phyloP scores from a whole-genome alignment of 1,284 basidiomycete genomes.

The Sporisorium reilianum region DNA sequence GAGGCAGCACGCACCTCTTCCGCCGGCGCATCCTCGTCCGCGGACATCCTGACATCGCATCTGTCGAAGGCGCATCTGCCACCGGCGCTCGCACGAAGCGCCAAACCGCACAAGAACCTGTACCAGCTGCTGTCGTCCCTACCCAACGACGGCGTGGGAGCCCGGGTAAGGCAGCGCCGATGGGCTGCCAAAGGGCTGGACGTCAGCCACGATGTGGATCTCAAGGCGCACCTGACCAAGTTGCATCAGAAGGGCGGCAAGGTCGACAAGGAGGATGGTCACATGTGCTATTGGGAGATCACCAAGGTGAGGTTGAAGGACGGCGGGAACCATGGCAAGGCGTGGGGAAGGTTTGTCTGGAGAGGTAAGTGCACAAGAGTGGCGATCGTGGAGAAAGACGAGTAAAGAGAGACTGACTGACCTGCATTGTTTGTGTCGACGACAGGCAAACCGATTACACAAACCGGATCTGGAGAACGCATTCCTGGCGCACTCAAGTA shows the following conservation, averaged over 20 bases:
- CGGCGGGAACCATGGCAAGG: conserved; percentile 56
- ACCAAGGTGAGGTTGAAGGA: conserved; percentile 54
- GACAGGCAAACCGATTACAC: conserved; percentile 48
- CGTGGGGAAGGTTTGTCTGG: conserved; percentile 56
- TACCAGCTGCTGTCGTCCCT: conserved; percentile 52
- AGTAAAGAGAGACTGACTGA: neutral
- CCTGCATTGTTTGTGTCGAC: neutral
- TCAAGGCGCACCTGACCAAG: conserved; percentile 24
- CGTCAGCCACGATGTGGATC: conserved; percentile 16
- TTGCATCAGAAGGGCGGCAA: conserved; percentile 10
- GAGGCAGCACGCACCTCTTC: conserved; percentile 14
- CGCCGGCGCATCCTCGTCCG: conserved; percentile 9
- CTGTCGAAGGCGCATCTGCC: conserved; percentile 32
- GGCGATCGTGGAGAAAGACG: neutral
- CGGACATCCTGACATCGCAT: conserved; percentile 38
- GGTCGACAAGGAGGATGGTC: conserved; percentile 20
- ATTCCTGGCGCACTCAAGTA: conserved; percentile 57
- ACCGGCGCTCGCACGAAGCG: conserved; percentile 22
- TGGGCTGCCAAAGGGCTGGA: conserved; percentile 56
- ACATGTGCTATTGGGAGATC: conserved; percentile 55
- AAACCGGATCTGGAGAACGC: conserved; percentile 31
- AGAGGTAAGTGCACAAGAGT: conserved; percentile 51
- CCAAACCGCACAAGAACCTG: conserved; percentile 48
- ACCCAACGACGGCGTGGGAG: conserved; percentile 53
- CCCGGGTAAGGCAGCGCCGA: conserved; percentile 36